Percentiles rank a stretch among this genome's conserved stretches.
phyloP scores from a whole-genome alignment of 768 basidiomycete genomes.

The Obba rivulosa region DNA sequence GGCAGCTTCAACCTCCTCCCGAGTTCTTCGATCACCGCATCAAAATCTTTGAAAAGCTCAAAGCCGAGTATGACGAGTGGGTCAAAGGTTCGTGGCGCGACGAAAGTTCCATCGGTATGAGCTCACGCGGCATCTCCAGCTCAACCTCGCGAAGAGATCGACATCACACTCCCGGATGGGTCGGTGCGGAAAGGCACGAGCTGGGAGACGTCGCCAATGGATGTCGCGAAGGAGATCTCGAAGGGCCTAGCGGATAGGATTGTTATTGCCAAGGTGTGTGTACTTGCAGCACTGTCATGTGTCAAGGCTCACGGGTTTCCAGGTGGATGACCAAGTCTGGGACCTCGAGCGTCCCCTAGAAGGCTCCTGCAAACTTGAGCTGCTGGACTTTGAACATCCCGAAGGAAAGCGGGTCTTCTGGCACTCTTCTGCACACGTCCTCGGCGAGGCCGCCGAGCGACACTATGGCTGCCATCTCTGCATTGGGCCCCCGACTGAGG shows the following conservation, averaged over 20 bases:
- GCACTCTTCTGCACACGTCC: constrained; percentile 98
- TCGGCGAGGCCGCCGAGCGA: constrained; percentile 93
- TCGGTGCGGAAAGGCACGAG: constrained; percentile 76
- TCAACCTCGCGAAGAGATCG: constrained; percentile 81
- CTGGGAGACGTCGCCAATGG: constrained; percentile 95
- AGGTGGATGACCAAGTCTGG: constrained; percentile 89
- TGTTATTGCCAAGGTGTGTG: constrained; percentile 86
- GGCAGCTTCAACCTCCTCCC: constrained; percentile 74
- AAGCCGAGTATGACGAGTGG: constrained; percentile 76
- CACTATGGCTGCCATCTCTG: constrained; percentile 98
- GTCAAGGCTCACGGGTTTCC: neutral
- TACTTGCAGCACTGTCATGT: neutral
- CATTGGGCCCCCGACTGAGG: constrained; percentile 93
- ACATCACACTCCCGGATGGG: constrained; percentile 82
- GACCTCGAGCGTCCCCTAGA: constrained; percentile 96
- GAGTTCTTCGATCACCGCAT: constrained; percentile 87
- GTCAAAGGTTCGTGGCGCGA: constrained; percentile 55
- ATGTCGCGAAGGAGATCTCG: constrained; percentile 82
- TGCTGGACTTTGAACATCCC: constrained; percentile 89
- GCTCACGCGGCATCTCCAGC: constrained; percentile 29
- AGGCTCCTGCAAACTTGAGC: constrained; percentile 67
- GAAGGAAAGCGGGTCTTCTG: constrained; percentile 99
- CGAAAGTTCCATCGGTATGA: neutral
- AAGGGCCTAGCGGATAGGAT: constrained; percentile 83
- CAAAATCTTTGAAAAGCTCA: constrained; percentile 83